Evolutionary conservation across 2,329 filamentous ascomycete genomes (phyloP), one percentile per base, ranked within the genome.

Genomic region (Trichophyton mentagrophytes): DNA sequence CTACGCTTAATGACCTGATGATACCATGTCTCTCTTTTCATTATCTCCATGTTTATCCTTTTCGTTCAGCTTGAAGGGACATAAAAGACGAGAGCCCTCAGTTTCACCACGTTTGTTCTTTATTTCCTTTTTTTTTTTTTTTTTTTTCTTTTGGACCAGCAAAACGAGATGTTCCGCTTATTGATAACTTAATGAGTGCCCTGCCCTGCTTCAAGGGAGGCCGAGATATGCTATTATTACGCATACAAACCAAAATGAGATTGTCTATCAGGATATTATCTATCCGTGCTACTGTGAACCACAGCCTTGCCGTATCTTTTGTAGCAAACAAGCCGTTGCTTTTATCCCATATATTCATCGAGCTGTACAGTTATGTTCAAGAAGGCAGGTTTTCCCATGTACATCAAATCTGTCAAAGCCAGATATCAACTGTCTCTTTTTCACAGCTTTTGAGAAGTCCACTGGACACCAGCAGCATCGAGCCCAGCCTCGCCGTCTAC

Each of bases 401-500:
- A 56, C 27, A 38, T 56, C 51, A 17, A 20, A 6, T 30, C 27
- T 30, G 27, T 13, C 11, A 9, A 3, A 33, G 25, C 27, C 40
- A 44, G 1, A n/a, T n/a, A 17, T 56, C 33, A 38, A 13, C 33
- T 13, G 33, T 56, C 25, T n/a, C 7, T 38, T n/a, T 2, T 38
- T 57, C 68, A 77, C 66, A 77, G 65, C 66, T 72, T 73, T 66
- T 77, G 75, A 60, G 68, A 70, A 25, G 71, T 72, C 73, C 76
- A 76, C 55, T 71, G 64, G 44, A 74, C 88, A 77, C 68, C 89
- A 72, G 70, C 89, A 79, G 63, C 84, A 78, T 67, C 66, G 62
- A 78, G 66, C 56, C 71, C 73, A 47, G 76, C 79, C 42, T 91
- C 88, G 0, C 90, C 90, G 72, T 95, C 89, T 9, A 95, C 88